Percentiles rank a stretch among this genome's conserved stretches.
These are phyloP conservation scores for Cytospora schulzeri DNA, from an alignment of 2,329 filamentous ascomycete genomes.

Conservation along the genomic window DNA sequence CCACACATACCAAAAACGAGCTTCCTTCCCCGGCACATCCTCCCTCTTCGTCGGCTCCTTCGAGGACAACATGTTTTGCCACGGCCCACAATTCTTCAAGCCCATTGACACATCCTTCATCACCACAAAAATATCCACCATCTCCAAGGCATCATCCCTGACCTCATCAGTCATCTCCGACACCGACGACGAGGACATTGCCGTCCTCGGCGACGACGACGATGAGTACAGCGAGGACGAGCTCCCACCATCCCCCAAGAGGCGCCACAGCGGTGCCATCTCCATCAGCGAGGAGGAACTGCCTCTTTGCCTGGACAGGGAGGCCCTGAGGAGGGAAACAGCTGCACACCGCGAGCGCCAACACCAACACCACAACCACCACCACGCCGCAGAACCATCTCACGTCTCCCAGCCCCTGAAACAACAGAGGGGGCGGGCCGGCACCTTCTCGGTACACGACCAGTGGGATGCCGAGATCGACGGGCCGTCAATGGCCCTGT, in stretches of 20 bases:
- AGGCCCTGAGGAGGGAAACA: constrained; percentile 25
- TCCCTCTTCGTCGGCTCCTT: constrained; percentile 26
- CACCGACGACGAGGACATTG: constrained; percentile 19
- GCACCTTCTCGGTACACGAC: constrained; percentile 23
- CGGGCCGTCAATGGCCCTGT: constrained; percentile 24
- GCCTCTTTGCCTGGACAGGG: constrained; percentile 25
- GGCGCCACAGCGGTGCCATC: constrained; percentile 27
- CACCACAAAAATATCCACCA: constrained; percentile 15
- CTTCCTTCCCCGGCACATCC: constrained; percentile 16
- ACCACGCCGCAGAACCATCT: neutral
- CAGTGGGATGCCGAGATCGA: constrained; percentile 25
- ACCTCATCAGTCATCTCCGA: constrained; percentile 20
- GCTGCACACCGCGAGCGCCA: constrained; percentile 25
- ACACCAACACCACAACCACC: constrained; percentile 9
- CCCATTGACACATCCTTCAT: constrained; percentile 26
- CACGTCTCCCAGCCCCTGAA: neutral
- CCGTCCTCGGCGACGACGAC: constrained; percentile 26
- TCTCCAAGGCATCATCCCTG: constrained; percentile 23
- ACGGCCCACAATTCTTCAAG: constrained; percentile 22
- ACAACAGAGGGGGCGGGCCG: constrained; percentile 1
- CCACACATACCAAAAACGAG: constrained; percentile 2
- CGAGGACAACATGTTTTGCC: constrained; percentile 26
- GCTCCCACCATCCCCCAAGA: constrained; percentile 25
- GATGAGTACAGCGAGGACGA: constrained; percentile 27
- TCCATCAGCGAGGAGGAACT: constrained; percentile 29